Evolutionary conservation across 257 asterid species (phyloP).

Genomic region (Mitragyna speciosa): DNA sequence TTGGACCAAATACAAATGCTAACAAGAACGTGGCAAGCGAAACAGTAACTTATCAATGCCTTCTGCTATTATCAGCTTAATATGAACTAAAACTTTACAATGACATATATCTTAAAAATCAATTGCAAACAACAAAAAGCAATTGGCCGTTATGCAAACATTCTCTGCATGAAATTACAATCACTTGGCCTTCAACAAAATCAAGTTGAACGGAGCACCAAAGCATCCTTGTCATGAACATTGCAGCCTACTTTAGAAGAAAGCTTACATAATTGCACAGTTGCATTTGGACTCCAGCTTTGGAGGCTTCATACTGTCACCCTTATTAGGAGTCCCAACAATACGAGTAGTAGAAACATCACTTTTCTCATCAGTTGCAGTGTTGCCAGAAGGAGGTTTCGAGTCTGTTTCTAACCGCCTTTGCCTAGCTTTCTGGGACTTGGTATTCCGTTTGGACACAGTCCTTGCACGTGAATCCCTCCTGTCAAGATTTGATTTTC

Average conservation of each 20-base stretch:
- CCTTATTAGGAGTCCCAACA: constrained; percentile 51
- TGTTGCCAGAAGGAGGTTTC: constrained; percentile 35
- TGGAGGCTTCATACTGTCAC: constrained; percentile 61
- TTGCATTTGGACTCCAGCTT: constrained; percentile 94
- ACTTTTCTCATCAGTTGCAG: constrained; percentile 35
- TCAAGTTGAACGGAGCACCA: constrained; percentile 13
- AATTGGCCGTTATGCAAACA: constrained; percentile 33
- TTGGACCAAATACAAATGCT: constrained; percentile 38
- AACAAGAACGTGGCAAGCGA: constrained; percentile 48
- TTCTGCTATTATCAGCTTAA: constrained; percentile 54
- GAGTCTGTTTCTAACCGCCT: constrained; percentile 47
- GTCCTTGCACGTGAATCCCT: constrained; percentile 52
- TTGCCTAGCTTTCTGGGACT: constrained; percentile 60
- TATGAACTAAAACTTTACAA: constrained; percentile 64
- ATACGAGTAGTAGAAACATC: constrained; percentile 40
- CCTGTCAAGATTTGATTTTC: constrained; percentile 53
- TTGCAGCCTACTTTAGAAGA: neutral
- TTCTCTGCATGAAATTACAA: constrained; percentile 23
- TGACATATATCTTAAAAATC: constrained; percentile 45
- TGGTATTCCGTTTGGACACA: constrained; percentile 48
- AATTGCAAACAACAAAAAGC: constrained; percentile 45
- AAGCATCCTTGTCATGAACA: constrained; percentile 1
- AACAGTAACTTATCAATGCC: constrained; percentile 36
- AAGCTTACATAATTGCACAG: constrained; percentile 76
- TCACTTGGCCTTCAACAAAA: constrained; percentile 14